A percentile compares a stretch with the other conserved stretches of the same genome.
Evolutionary conservation across 768 basidiomycete genomes (phyloP).

Genomic region (Lepiota venenata): DNA sequence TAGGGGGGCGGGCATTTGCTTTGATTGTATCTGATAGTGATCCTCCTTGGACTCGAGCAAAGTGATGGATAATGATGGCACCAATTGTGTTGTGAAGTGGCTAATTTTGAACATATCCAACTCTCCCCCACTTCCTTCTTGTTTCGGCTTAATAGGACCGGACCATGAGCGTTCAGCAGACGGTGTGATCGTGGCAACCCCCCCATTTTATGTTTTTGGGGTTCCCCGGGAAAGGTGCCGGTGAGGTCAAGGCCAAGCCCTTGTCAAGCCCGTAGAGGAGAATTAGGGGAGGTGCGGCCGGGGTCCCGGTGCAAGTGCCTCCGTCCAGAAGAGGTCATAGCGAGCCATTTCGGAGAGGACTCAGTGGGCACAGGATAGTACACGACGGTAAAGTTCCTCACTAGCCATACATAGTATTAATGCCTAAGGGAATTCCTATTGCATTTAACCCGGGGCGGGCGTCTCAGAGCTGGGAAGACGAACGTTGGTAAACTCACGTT

Average conservation of each 20-base stretch:
- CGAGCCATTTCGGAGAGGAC: no score
- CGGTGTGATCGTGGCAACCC: background rate
- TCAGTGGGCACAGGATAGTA: no score
- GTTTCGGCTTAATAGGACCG: background rate
- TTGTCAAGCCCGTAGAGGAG: background rate
- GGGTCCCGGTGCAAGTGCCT: no score
- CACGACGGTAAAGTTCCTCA: no score
- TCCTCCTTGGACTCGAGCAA: background rate
- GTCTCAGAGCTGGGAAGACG: no score
- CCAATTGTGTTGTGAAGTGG: background rate
- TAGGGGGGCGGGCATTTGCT: background rate
- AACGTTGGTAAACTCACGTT: no score
- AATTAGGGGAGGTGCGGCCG: background rate
- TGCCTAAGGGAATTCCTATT: no score
- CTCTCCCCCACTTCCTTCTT: background rate
- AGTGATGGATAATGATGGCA: background rate
- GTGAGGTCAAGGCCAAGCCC: background rate
- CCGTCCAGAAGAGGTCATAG: no score
- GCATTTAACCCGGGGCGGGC: no score
- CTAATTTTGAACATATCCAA: background rate
- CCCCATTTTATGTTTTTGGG: background rate
- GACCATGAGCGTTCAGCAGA: background rate
- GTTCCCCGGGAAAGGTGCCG: no score
- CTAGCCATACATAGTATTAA: no score
- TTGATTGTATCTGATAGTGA: background rate